Evolutionary conservation across 2,329 filamentous ascomycete genomes (phyloP).

Genomic region (Samsoniella hepiali): DNA sequence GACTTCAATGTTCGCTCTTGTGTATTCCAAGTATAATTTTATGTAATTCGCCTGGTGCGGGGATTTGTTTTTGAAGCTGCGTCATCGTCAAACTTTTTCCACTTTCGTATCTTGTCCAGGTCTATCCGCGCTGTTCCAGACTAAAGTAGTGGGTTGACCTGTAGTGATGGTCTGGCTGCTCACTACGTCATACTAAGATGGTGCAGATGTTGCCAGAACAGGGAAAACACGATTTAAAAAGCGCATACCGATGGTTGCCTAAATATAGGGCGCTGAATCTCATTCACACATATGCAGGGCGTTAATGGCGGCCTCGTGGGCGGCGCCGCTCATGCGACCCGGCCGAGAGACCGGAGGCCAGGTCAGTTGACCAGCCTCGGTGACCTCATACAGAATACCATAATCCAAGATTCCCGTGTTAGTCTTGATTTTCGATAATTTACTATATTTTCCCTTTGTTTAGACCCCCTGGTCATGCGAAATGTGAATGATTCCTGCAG

Average conservation of each 20-base stretch:
- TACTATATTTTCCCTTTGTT: too few species aligned
- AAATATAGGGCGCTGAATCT: neutral
- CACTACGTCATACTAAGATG: neutral
- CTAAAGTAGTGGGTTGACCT: too few species aligned
- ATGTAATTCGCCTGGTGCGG: neutral
- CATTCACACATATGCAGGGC: neutral
- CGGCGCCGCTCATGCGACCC: slow-evolving; percentile 16
- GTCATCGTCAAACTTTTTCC: neutral
- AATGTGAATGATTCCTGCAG: too few species aligned
- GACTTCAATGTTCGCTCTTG: neutral
- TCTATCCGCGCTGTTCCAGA: too few species aligned
- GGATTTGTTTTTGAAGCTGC: neutral
- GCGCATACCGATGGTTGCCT: neutral
- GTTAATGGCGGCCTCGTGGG: slow-evolving; percentile 6
- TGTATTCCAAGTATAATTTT: neutral
- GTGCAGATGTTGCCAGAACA: neutral
- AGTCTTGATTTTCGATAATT: too few species aligned
- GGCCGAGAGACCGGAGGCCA: neutral
- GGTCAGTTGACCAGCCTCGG: slow-evolving; percentile 13
- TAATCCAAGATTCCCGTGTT: too few species aligned
- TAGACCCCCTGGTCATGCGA: too few species aligned
- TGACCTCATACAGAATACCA: neutral
- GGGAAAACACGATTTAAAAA: neutral
- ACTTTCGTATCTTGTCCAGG: neutral
- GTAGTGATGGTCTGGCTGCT: neutral